A percentile compares a stretch with the other conserved stretches of the same genome.
Evolutionary conservation across 176 grass and related monocot genomes (phyloP).

Genomic region (barley (Hordeum vulgare)): DNA sequence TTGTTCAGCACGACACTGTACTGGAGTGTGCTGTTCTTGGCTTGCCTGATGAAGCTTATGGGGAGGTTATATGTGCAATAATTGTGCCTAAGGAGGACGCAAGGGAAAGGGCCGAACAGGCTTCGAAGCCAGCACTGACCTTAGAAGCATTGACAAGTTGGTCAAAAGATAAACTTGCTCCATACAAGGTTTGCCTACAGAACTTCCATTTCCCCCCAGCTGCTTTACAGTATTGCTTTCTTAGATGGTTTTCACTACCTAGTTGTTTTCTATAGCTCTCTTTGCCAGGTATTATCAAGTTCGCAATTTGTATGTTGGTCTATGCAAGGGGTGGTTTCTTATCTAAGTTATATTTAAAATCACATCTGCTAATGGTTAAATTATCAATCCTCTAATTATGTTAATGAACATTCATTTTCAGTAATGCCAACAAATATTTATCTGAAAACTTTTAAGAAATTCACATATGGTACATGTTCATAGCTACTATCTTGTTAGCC

Average conservation of each 20-base stretch:
- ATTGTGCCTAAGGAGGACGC: conserved; percentile 61
- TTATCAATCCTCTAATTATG: not conserved
- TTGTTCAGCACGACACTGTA: conserved; percentile 52
- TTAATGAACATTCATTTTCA: not conserved
- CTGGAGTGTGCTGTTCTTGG: conserved; percentile 83
- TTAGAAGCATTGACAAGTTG: conserved; percentile 71
- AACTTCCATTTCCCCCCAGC: not conserved
- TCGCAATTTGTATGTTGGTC: not conserved
- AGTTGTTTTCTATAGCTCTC: not conserved
- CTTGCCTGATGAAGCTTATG: conserved; percentile 77
- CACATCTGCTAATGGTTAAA: not conserved
- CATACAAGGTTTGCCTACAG: conserved; percentile 75
- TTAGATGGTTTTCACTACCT: not conserved
- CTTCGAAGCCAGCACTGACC: conserved; percentile 46
- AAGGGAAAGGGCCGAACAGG: conserved; percentile 44
- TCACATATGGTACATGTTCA: not conserved
- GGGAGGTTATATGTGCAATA: conserved; percentile 80
- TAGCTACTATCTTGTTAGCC: not conserved
- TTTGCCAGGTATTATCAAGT: not conserved
- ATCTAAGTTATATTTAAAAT: not conserved
- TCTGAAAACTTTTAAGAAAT: not conserved
- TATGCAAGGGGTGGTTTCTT: not conserved
- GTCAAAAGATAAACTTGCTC: conserved; percentile 90
- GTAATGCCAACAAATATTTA: not conserved
- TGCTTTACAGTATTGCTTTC: not conserved